These are phyloP conservation scores for Raphanus hybrid DNA, from an alignment of 441 rosid genomes.

Conservation along the genomic window DNA sequence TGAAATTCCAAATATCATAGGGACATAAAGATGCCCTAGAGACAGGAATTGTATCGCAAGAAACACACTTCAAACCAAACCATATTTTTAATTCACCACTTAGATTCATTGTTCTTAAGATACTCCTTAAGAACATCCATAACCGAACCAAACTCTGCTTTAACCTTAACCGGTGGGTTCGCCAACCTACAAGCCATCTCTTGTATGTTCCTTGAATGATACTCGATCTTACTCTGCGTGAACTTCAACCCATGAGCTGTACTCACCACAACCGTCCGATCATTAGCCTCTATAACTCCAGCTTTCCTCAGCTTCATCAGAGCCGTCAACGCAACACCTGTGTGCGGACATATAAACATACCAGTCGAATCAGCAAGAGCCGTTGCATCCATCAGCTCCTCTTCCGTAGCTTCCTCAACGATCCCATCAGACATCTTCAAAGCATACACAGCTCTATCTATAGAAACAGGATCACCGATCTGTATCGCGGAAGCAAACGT, in stretches of 20 bases:
- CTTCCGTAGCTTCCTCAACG: slow-evolving; percentile 68
- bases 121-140: slow-evolving; percentile 59
- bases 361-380: slow-evolving; percentile 65
- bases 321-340: slow-evolving; percentile 66
- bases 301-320: slow-evolving; percentile 54
- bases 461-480: slow-evolving; percentile 55
- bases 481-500: slow-evolving; percentile 56
- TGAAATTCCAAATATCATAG: not conserved
- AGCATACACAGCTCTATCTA: slow-evolving; percentile 63
- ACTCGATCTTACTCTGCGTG: slow-evolving; percentile 59
- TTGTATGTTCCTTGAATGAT: slow-evolving; percentile 52
- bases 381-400: slow-evolving; percentile 64
- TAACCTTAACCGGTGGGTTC: slow-evolving; percentile 54
- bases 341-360: slow-evolving; percentile 69
- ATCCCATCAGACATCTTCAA: slow-evolving; percentile 54
- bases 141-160: slow-evolving; percentile 57
- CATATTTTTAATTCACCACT: slow-evolving; percentile 4
- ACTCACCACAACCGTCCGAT: slow-evolving; percentile 60
- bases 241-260: slow-evolving; percentile 71
- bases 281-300: slow-evolving; percentile 52
- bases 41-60: too few relatives aligned
- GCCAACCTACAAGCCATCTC: slow-evolving; percentile 61
- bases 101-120: slow-evolving; percentile 30
- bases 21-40: not conserved
- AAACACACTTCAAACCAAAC: too few relatives aligned